Conservation (phyloP, 1,139 yeast species). For the Lodderomyces theae region DNA sequence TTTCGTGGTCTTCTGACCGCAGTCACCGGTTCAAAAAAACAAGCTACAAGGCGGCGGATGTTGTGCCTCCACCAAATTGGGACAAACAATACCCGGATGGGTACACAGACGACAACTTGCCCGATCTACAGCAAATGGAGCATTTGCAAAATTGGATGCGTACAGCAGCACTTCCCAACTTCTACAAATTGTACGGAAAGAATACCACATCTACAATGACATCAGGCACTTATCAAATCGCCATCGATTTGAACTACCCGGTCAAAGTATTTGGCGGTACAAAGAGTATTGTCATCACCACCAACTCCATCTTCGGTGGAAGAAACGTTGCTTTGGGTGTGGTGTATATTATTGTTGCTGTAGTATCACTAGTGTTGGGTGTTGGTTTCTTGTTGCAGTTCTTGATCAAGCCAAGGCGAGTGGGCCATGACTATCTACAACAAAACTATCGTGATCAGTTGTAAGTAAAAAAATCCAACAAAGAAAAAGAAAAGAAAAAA, state of each 20-base stretch:
- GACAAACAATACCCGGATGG: slow-evolving; percentile 80
- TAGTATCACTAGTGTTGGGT: slow-evolving; percentile 46
- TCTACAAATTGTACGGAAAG: slow-evolving; percentile 63
- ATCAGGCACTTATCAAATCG: slow-evolving; percentile 60
- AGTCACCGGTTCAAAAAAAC: slow-evolving; percentile 76
- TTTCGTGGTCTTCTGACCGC: slow-evolving; percentile 84
- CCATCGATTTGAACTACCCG: slow-evolving; percentile 66
- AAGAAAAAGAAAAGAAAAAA: background rate
- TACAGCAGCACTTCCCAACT: slow-evolving; percentile 72
- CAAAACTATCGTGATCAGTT: slow-evolving; percentile 29
- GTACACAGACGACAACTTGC: slow-evolving; percentile 78
- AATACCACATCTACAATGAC: slow-evolving; percentile 48
- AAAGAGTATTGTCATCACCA: slow-evolving; percentile 63
- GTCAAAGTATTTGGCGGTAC: slow-evolving; percentile 67
- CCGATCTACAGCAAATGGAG: slow-evolving; percentile 52
- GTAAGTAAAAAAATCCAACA: slow-evolving; percentile 10
- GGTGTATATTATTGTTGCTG: slow-evolving; percentile 64
- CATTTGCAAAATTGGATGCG: slow-evolving; percentile 77
- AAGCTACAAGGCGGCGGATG: slow-evolving; percentile 61
- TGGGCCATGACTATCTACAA: slow-evolving; percentile 45
- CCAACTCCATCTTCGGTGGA: slow-evolving; percentile 69
- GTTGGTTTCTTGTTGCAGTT: slow-evolving; percentile 47
- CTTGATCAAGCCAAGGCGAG: slow-evolving; percentile 43
- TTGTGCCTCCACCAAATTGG: slow-evolving; percentile 98
- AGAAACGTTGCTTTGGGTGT: slow-evolving; percentile 65